A percentile compares a stretch with the other conserved stretches of the same genome.
Conservation (phyloP, 2,329 filamentous ascomycete species). For the Xylaria multiplex region DNA sequence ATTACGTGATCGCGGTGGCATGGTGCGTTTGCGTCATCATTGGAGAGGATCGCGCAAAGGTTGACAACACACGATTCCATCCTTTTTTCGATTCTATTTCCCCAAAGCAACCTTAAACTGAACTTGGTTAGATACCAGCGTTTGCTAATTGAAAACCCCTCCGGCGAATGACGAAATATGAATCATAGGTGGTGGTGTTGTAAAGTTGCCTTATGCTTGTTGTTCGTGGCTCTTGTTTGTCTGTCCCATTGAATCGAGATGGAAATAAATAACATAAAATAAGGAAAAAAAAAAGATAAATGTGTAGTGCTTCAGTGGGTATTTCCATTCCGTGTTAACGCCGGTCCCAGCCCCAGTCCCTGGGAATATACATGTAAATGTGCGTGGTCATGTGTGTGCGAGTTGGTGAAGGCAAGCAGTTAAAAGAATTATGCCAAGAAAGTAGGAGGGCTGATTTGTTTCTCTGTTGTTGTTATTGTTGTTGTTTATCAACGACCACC, state of each 20-base stretch:
- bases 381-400: not conserved
- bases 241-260: not conserved
- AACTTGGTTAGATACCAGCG: not conserved
- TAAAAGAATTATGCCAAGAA: not conserved
- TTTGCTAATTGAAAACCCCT: not conserved
- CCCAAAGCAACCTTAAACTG: not conserved
- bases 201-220: not conserved
- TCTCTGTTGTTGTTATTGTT: not conserved
- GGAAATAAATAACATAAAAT: not conserved
- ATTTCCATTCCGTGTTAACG: constrained; percentile 30
- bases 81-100: not conserved
- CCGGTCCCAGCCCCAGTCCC: constrained; percentile 11
- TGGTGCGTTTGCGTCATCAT: constrained; percentile 30
- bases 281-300: not conserved
- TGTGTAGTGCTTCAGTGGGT: constrained; percentile 17
- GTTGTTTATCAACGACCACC: constrained; percentile 38
- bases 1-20: constrained; percentile 17
- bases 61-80: not conserved
- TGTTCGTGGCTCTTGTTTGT: not conserved
- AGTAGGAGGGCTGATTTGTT: not conserved
- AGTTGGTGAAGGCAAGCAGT: not conserved
- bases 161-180: not conserved
- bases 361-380: constrained; percentile 13
- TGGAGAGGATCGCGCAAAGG: constrained; percentile 24
- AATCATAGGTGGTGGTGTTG: not conserved